Conservation (phyloP, 352 stramenopile species). For the Stramenopiles sp. region DNA sequence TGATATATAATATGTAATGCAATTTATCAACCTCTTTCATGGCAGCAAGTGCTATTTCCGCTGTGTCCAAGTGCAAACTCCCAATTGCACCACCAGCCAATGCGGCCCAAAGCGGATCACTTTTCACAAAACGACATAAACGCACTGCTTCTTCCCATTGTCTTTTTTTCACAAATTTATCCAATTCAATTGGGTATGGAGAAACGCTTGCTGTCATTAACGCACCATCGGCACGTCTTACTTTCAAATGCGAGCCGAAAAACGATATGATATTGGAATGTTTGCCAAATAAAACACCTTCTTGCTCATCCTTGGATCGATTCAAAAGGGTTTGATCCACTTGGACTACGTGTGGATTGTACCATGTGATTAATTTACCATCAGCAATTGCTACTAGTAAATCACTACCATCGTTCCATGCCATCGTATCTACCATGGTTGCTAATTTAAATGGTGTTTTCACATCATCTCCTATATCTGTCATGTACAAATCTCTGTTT, state of each 20-base stretch:
- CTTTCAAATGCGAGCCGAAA: slow-evolving; percentile 48
- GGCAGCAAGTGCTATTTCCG: slow-evolving; percentile 65
- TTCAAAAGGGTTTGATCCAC: slow-evolving; percentile 64
- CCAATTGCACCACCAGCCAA: slow-evolving; percentile 66
- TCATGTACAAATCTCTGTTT: slow-evolving; percentile 57
- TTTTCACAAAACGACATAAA: slow-evolving; percentile 70
- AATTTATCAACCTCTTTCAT: slow-evolving; percentile 75
- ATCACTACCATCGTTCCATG: slow-evolving; percentile 64
- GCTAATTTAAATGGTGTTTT: slow-evolving; percentile 45
- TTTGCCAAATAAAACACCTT: slow-evolving; percentile 54
- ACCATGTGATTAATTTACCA: slow-evolving; percentile 57
- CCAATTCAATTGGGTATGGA: slow-evolving; percentile 52
- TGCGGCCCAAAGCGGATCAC: slow-evolving; percentile 58
- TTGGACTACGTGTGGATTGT: slow-evolving; percentile 66
- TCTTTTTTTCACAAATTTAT: slow-evolving; percentile 45
- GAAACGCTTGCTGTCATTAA: slow-evolving; percentile 47
- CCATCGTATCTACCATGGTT: slow-evolving; percentile 60
- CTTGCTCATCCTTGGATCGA: slow-evolving; percentile 43
- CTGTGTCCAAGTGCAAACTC: slow-evolving; percentile 58
- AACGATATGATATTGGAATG: slow-evolving; percentile 60
- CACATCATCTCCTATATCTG: slow-evolving; percentile 32
- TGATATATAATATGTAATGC: slow-evolving; percentile 68
- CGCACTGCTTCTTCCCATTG: slow-evolving; percentile 73
- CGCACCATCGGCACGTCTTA: slow-evolving; percentile 56
- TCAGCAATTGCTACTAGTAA: slow-evolving; percentile 62